Base-by-base conservation (phyloP, 163 green algal genomes). In the Volvox carteri region DNA sequence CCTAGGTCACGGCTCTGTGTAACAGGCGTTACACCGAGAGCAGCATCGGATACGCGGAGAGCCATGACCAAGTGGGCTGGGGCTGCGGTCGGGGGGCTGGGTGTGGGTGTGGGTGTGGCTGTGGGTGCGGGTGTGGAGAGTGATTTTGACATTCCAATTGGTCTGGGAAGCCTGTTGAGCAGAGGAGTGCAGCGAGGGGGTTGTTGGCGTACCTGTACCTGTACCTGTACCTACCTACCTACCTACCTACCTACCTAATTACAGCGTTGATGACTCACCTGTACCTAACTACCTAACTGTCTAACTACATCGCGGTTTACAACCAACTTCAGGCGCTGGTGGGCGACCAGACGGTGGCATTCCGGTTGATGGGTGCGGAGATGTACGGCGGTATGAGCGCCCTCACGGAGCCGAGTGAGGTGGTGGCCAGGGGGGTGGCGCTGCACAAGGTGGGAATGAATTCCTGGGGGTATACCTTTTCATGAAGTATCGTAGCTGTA, bases 321-420 rank as follows among this genome's bases (percentile, higher is more conserved):
- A 65, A 4, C 54, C 5, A 2, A 65, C 28, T 16, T 16, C 60
- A 86, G 92, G 94, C 94, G 4, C 85, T 98, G 67, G 96, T 98
- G 37, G 95, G 96, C 19, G 94, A 89, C 76, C 60, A 87, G 44
- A 91, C 90, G 1, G 54, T 88, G 2, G 90, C 90, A 0, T 89
- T 90, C 78, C 90, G 94, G 84, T 94, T 98, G 12, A 98, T 97
- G 94, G 95, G 96, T 18, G 83, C 92, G 12, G 95, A 94, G 94
- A 98, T 99, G 95, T 99, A 98, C 89, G 92, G 93, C 68, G 93
- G 95, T 86, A 99, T 99, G 97, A 95, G 92, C 23, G 90, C 93
- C 1, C 89, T 97, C 8, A 80, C 89, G 80, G 60, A 90, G 62
- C 50, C 80, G 11, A 91, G 30, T 3, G 84, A 90, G 0, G 77